phyloP scores from a whole-genome alignment of 768 basidiomycete species.

The Boletales sp. region DNA sequence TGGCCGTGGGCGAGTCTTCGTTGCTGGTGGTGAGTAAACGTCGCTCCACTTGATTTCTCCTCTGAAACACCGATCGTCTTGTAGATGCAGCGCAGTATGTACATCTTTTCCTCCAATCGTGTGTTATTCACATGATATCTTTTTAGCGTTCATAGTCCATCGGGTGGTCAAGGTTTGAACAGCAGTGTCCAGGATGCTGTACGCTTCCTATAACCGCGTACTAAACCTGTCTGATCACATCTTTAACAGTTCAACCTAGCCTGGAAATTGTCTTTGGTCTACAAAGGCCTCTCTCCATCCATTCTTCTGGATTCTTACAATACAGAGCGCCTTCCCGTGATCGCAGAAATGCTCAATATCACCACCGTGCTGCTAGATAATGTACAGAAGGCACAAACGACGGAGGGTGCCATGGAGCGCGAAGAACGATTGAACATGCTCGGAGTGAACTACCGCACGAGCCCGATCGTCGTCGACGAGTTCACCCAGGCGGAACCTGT shows the following conservation, averaged over 20 bases:
- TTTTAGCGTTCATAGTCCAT: constrained; percentile 21
- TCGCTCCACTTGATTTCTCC: not conserved
- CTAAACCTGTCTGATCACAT: too few relatives aligned
- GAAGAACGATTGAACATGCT: constrained; percentile 11
- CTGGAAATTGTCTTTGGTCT: constrained; percentile 39
- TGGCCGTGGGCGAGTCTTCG: too few relatives aligned
- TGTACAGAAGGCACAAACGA: not conserved
- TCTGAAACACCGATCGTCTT: not conserved
- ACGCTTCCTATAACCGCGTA: too few relatives aligned
- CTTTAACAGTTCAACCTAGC: too few relatives aligned
- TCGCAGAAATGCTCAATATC: constrained; percentile 41
- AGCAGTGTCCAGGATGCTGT: too few relatives aligned
- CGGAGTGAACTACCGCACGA: constrained; percentile 33
- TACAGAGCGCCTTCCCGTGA: constrained; percentile 43
- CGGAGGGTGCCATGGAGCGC: not conserved
- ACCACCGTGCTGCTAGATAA: constrained; percentile 28
- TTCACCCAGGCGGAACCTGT: not conserved
- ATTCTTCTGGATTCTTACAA: constrained; percentile 40
- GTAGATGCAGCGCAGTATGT: constrained; percentile 46
- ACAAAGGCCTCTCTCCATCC: constrained; percentile 32
- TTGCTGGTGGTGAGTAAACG: constrained; percentile 38
- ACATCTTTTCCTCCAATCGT: not conserved
- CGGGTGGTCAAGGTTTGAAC: too few relatives aligned
- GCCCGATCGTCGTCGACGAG: constrained; percentile 34
- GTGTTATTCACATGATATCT: not conserved